Base-by-base conservation (phyloP, 805 yeast species). In the Nadsonia fulvescens region DNA sequence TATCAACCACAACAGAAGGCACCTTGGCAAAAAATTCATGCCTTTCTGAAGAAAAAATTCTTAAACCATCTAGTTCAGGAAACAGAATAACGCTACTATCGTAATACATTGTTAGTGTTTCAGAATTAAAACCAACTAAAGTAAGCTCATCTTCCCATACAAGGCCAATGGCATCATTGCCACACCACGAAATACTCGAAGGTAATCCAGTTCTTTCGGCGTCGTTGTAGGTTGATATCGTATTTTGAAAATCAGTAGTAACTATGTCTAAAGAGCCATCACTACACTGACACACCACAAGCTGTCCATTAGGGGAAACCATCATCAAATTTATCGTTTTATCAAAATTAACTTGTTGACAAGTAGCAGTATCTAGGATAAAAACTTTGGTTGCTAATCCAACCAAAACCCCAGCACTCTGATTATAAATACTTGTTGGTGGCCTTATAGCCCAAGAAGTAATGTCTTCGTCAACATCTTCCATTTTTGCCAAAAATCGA, bases 81-180 rank as follows among this genome's bases (percentile, higher is more conserved):
- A 70, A 39, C 25, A 63, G 65, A 26, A 71, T 44, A 8, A 50
- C 48, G 3, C 40, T 32, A 6, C 35, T 37, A 19, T 49, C 53
- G 30, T 42, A 53, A 25, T 34, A 41, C 5, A 22, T 63, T 42
- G 45, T 34, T 8, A 45, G 26, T 1, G 38, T 44, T 10, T 62
- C 65, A 34, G 63, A 69, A 7, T 68, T 64, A 0, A 93, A 86
- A 0, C 91, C 93, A 18, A 73, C 58, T 9, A 83, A 43, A 32
- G 63, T 62, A 14, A 81, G 39, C 27, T 74, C 81, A 37, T 74
- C 86, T 3, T 61, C 53, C 32, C 49, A 50, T 1, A 67, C 53
- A 8, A 73, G 42, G 0, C 71, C 69, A 1, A 83, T 68, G 0
- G 89, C 79, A 47, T 81, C 93, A 37, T 72, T 68, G 0, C 86